Conservation (phyloP, 352 stramenopile genomes). For the Stramenopiles sp. region DNA sequence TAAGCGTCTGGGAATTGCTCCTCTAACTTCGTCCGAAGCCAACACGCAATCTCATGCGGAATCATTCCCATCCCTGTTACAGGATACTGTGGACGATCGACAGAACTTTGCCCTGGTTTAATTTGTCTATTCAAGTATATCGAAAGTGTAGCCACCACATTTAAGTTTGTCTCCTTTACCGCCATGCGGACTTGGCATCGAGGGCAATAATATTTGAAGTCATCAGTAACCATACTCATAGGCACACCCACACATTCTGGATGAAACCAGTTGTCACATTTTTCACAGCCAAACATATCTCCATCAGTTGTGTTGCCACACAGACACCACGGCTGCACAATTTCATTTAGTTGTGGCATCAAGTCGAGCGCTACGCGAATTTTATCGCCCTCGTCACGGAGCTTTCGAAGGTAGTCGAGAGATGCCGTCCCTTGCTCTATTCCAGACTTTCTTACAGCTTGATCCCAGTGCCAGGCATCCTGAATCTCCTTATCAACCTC, state of each 20-base stretch:
- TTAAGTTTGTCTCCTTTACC: background rate
- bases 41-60: background rate
- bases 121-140: background rate
- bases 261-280: background rate
- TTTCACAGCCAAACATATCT: background rate
- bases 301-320: background rate
- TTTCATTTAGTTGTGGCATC: background rate
- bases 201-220: background rate
- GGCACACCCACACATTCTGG: background rate
- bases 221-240: background rate
- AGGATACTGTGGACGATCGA: background rate
- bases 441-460: background rate
- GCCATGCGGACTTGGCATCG: background rate
- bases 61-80: background rate
- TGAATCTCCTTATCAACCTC: background rate
- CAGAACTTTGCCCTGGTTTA: background rate
- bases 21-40: background rate
- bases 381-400: background rate
- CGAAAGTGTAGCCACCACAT: background rate
- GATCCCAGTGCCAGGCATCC: background rate
- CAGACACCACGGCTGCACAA: background rate
- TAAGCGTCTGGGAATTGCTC: background rate
- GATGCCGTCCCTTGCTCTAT: background rate
- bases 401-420: background rate
- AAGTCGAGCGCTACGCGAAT: background rate